Evolutionary conservation across 164 flowering plant species (phyloP).

Genomic region (Kalanchoe fedtschenkoi): DNA sequence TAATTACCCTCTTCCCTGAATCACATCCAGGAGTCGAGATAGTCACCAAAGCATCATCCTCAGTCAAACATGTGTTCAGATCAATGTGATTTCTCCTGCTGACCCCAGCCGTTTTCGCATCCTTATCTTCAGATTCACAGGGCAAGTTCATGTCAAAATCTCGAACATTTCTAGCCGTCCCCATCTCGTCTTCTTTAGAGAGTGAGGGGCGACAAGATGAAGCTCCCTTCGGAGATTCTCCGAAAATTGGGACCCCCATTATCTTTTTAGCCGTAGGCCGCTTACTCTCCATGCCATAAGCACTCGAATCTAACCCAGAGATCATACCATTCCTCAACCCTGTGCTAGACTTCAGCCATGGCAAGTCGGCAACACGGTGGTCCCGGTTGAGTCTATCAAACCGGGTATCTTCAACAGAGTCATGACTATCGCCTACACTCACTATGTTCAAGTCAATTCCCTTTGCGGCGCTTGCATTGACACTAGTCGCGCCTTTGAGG

Average conservation of each 20-base stretch:
- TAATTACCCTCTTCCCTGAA: neutral
- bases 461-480: neutral
- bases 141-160: conserved; percentile 46
- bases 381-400: neutral
- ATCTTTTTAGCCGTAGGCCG: conserved; percentile 24
- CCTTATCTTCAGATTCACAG: conserved; percentile 16
- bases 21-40: conserved; percentile 17
- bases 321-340: conserved; percentile 9
- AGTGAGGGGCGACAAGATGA: neutral
- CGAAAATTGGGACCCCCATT: conserved; percentile 57
- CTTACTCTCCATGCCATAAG: neutral
- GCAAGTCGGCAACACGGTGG: conserved; percentile 12
- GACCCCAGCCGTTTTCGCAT: neutral
- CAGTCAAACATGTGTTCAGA: conserved; percentile 45
- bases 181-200: conserved; percentile 5
- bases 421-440: neutral
- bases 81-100: conserved; percentile 32
- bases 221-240: conserved; percentile 13
- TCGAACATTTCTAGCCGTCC: conserved; percentile 15
- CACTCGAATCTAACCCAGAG: conserved; percentile 12
- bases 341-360: conserved; percentile 38
- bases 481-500: neutral
- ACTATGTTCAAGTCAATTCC: neutral
- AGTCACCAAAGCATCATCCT: conserved; percentile 32
- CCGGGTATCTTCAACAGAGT: too few species aligned